Percentiles rank a stretch among this genome's conserved stretches.
phyloP scores from a whole-genome alignment of 176 grass and related monocot species.

The Oryza coarctata region DNA sequence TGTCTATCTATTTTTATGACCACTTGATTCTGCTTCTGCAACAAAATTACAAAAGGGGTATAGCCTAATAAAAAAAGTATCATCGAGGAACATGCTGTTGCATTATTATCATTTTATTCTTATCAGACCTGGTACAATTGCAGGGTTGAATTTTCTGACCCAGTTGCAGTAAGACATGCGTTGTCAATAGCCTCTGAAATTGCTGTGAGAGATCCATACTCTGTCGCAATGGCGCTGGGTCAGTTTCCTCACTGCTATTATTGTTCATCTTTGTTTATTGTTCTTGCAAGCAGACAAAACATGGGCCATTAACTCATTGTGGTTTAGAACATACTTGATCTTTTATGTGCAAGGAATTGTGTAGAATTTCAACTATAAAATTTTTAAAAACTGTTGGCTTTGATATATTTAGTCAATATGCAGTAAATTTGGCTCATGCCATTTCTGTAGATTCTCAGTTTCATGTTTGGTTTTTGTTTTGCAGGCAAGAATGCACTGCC shows the following conservation, averaged over 20 bases:
- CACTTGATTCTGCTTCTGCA: not conserved
- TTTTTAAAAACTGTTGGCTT: not conserved
- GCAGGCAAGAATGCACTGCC: conserved; percentile 79
- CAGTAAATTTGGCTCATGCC: conserved; percentile 4
- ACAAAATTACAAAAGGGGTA: not conserved
- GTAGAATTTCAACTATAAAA: conserved; percentile 2
- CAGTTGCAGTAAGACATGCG: conserved; percentile 91
- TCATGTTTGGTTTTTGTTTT: conserved; percentile 52
- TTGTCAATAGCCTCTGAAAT: conserved; percentile 93
- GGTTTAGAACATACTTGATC: not conserved
- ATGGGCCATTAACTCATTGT: conserved; percentile 8
- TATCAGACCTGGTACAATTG: conserved; percentile 37
- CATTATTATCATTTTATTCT: conserved; percentile 21
- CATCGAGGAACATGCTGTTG: not conserved
- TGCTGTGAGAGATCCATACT: conserved; percentile 90
- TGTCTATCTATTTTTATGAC: conserved; percentile 14
- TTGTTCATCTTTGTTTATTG: conserved; percentile 17
- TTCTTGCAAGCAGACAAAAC: conserved; percentile 10
- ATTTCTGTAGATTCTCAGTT: conserved; percentile 26
- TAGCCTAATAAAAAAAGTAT: not conserved
- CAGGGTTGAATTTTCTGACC: conserved; percentile 96
- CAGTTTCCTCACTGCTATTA: conserved; percentile 40
- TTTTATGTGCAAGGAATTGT: conserved; percentile 8
- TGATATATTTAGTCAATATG: conserved; percentile 16
- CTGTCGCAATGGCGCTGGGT: conserved; percentile 96